A percentile compares a stretch with the other conserved stretches of the same genome.
These are phyloP conservation scores for Hippophae tibetana DNA, from an alignment of 306 rosid species.

Conservation along the genomic window DNA sequence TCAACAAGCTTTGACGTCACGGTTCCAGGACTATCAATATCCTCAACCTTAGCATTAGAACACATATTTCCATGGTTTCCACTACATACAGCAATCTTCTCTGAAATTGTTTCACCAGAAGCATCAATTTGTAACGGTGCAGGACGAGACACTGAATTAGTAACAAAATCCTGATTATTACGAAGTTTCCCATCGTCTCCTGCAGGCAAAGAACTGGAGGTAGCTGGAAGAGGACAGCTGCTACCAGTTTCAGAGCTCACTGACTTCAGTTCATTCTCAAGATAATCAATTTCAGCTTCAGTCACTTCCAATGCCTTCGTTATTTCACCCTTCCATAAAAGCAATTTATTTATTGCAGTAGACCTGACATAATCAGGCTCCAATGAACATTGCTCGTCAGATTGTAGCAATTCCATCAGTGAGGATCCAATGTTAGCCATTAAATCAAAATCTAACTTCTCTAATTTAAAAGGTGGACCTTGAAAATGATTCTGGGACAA, in stretches of 20 bases:
- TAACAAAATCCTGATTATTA: constrained; percentile 31
- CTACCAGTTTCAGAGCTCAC: constrained; percentile 42
- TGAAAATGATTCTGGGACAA: constrained; percentile 38
- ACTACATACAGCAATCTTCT: constrained; percentile 36
- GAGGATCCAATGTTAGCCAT: constrained; percentile 46
- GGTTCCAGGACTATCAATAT: constrained; percentile 87
- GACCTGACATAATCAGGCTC: constrained; percentile 45
- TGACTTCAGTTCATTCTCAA: constrained; percentile 70
- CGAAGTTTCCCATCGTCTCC: constrained; percentile 27
- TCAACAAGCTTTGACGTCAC: constrained; percentile 77
- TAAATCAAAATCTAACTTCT: constrained; percentile 50
- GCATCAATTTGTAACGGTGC: constrained; percentile 37
- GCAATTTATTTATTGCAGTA: constrained; percentile 58
- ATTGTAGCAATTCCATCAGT: constrained; percentile 52
- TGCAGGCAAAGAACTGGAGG: constrained; percentile 34
- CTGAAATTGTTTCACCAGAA: constrained; percentile 29
- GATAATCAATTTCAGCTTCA: constrained; percentile 81
- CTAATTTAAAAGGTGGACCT: constrained; percentile 46
- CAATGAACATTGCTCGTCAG: constrained; percentile 48
- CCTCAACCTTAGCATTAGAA: constrained; percentile 46
- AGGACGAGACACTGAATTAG: constrained; percentile 33
- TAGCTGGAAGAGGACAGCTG: constrained; percentile 30
- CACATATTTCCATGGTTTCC: constrained; percentile 25
- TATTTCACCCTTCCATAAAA: constrained; percentile 72
- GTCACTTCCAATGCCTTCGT: constrained; percentile 80